phyloP scores from a whole-genome alignment of 202 grass and related monocot species.

The Digitaria exilis region DNA sequence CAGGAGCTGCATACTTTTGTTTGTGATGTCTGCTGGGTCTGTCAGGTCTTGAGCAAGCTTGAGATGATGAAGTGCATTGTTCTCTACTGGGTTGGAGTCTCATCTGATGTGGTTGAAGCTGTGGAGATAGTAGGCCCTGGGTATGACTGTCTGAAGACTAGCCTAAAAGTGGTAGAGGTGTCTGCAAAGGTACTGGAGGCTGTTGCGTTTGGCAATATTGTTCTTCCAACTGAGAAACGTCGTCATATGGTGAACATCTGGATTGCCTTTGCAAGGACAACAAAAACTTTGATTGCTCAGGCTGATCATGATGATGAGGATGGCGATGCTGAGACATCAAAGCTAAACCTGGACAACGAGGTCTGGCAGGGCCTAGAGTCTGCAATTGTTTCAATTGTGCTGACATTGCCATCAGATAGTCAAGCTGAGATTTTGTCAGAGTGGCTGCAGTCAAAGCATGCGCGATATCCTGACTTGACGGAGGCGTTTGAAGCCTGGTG shows the following conservation, averaged over 20 bases:
- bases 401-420: slow-evolving; percentile 64
- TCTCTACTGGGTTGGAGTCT: slow-evolving; percentile 64
- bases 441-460: slow-evolving; percentile 75
- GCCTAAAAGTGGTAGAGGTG: slow-evolving; percentile 72
- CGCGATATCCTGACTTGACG: slow-evolving; percentile 68
- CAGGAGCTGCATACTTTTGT: slow-evolving; percentile 47
- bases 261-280: slow-evolving; percentile 57
- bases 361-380: slow-evolving; percentile 74
- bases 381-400: slow-evolving; percentile 64
- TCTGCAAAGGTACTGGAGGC: slow-evolving; percentile 75
- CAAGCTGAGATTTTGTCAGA: slow-evolving; percentile 72
- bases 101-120: slow-evolving; percentile 39
- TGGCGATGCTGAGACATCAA: slow-evolving; percentile 17
- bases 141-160: slow-evolving; percentile 39
- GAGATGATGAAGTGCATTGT: slow-evolving; percentile 87
- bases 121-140: background rate
- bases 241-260: slow-evolving; percentile 59
- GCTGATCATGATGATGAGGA: background rate
- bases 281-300: slow-evolving; percentile 44
- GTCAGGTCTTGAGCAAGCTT: slow-evolving; percentile 74
- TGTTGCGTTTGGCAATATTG: slow-evolving; percentile 62
- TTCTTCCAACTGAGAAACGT: slow-evolving; percentile 58
- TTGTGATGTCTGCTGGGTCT: slow-evolving; percentile 76
- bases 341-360: slow-evolving; percentile 55
- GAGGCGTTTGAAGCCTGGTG: slow-evolving; percentile 92